Evolutionary conservation across 805 yeast genomes (phyloP).

Genomic region (Wickerhamiella australiensis): DNA sequence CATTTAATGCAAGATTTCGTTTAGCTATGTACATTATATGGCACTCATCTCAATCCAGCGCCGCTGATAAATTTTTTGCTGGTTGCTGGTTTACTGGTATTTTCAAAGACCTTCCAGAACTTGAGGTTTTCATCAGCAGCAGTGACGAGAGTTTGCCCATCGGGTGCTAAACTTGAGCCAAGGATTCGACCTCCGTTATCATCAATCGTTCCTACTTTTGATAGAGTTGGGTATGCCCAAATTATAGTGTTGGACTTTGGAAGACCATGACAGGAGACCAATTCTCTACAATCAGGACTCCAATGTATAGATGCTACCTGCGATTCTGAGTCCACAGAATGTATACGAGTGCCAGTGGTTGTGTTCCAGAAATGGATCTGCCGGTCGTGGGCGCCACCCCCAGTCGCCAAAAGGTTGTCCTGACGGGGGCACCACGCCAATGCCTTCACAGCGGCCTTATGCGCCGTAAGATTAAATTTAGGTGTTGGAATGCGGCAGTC

Average conservation of each 20-base stretch:
- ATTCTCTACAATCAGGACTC: slow-evolving; percentile 55
- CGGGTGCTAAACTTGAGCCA: slow-evolving; percentile 76
- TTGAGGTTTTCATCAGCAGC: slow-evolving; percentile 94
- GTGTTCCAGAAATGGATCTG: slow-evolving; percentile 93
- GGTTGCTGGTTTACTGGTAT: slow-evolving; percentile 10
- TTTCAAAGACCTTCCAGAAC: slow-evolving; percentile 84
- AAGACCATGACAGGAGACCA: slow-evolving; percentile 87
- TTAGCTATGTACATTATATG: not conserved
- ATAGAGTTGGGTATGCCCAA: slow-evolving; percentile 75
- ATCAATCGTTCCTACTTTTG: slow-evolving; percentile 77
- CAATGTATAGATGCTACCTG: slow-evolving; percentile 90
- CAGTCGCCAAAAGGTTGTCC: slow-evolving; percentile 73
- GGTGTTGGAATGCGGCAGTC: slow-evolving; percentile 65
- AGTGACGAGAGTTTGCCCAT: slow-evolving; percentile 80
- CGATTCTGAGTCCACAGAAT: slow-evolving; percentile 80
- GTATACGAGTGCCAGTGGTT: slow-evolving; percentile 73
- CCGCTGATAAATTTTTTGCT: not conserved
- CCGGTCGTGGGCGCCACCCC: slow-evolving; percentile 89
- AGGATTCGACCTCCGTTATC: slow-evolving; percentile 89
- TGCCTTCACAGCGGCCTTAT: slow-evolving; percentile 92
- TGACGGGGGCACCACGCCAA: slow-evolving; percentile 91
- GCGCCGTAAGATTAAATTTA: slow-evolving; percentile 61
- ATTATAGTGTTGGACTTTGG: slow-evolving; percentile 76
- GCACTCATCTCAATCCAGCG: not conserved
- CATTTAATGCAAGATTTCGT: not conserved